These are phyloP conservation scores for Tulasnella sp. DNA, from an alignment of 768 basidiomycete genomes.

Conservation along the genomic window DNA sequence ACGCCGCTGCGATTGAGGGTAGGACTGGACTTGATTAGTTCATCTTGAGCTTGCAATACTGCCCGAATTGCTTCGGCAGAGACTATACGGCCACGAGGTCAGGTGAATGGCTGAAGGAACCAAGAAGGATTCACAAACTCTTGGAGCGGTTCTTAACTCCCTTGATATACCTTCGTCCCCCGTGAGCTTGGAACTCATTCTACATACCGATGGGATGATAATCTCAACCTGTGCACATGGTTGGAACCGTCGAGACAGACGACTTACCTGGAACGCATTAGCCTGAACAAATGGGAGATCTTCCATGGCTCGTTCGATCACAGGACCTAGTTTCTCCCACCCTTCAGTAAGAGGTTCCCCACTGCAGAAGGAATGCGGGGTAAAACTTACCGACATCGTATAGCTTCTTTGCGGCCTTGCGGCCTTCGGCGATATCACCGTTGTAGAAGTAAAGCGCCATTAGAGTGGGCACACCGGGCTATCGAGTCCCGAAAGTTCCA, in stretches of 20 bases:
- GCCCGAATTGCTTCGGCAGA: background rate
- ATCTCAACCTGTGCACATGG: background rate
- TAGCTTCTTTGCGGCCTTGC: background rate
- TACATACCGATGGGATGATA: background rate
- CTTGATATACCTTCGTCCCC: background rate
- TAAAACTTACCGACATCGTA: background rate
- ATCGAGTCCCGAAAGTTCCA: no score
- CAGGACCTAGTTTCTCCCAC: no score
- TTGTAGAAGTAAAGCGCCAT: background rate
- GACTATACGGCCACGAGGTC: no score
- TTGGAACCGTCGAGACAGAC: background rate
- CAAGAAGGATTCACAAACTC: no score
- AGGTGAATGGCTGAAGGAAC: no score
- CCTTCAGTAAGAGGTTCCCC: no score
- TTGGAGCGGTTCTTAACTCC: no score
- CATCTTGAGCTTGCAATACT: background rate
- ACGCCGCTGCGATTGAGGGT: background rate
- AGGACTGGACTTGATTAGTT: background rate
- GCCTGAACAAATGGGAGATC: background rate
- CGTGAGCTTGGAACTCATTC: background rate
- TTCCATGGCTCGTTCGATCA: background rate
- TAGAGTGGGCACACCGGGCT: no score
- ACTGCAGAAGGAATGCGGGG: background rate
- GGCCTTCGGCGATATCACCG: background rate
- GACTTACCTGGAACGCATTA: background rate